Percentiles rank a stretch among this genome's conserved stretches.
Conservation (phyloP, 768 basidiomycete species). For the Jaapia argillacea region DNA sequence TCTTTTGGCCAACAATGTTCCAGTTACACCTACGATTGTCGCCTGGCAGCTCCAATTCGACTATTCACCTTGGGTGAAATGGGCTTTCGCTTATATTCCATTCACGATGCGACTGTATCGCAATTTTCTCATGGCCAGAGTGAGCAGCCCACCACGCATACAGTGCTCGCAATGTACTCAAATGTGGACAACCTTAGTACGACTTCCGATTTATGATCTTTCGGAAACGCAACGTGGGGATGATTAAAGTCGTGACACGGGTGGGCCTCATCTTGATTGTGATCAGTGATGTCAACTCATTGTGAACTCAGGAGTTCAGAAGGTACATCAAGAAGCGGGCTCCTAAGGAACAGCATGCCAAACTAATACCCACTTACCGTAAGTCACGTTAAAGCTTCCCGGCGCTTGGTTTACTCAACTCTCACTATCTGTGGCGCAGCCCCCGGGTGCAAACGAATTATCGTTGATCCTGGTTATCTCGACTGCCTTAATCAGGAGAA, state of each 20-base stretch:
- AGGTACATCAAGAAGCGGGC: slow-evolving; percentile 36
- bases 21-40: not conserved
- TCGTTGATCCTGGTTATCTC: slow-evolving; percentile 52
- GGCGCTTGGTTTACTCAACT: not conserved
- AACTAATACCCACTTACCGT: slow-evolving; percentile 45
- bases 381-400: slow-evolving; percentile 11
- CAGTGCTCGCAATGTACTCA: not conserved
- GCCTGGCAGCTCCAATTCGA: slow-evolving; percentile 23
- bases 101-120: slow-evolving; percentile 38
- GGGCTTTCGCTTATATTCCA: slow-evolving; percentile 46
- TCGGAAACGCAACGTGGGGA: slow-evolving; percentile 22
- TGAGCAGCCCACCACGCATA: slow-evolving; percentile 21
- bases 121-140: slow-evolving; percentile 35
- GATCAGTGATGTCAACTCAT: too few species aligned
- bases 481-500: slow-evolving; percentile 41
- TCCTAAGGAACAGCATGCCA: slow-evolving; percentile 35
- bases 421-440: slow-evolving; percentile 18
- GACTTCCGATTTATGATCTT: slow-evolving; percentile 28
- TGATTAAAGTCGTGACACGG: slow-evolving; percentile 22
- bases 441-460: slow-evolving; percentile 54
- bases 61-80: slow-evolving; percentile 36
- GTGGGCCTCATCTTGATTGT: slow-evolving; percentile 15
- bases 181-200: slow-evolving; percentile 7
- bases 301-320: slow-evolving; percentile 24
- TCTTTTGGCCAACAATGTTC: slow-evolving; percentile 1